Evolutionary conservation across 208 protist genomes (phyloP).

Genomic region (Wallacemonas sp.): DNA sequence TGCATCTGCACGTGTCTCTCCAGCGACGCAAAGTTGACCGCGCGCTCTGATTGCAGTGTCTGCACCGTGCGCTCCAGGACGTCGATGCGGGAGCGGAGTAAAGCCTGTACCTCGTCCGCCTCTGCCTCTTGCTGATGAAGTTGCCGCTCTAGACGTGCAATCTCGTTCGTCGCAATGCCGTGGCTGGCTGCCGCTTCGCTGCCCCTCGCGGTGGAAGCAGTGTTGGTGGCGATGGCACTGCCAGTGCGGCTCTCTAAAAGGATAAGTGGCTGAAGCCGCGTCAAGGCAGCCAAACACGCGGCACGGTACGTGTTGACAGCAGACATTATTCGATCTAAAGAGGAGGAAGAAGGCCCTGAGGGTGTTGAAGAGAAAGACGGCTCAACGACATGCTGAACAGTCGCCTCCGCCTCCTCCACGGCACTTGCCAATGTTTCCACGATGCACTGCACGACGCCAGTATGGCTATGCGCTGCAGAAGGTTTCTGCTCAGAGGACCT

Average conservation of each 20-base stretch:
- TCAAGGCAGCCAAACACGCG: slow-evolving; percentile 5
- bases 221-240: background rate
- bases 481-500: no score
- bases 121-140: background rate
- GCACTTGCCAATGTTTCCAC: no score
- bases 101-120: background rate
- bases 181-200: background rate
- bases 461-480: no score
- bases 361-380: background rate
- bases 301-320: background rate
- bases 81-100: background rate
- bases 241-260: no score
- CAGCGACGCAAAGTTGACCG: background rate
- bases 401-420: no score
- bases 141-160: background rate
- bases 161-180: background rate
- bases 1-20: background rate
- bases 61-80: background rate
- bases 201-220: background rate
- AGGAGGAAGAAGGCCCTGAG: background rate
- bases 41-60: background rate
- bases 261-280: background rate
- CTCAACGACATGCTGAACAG: no score
- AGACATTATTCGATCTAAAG: background rate
- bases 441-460: no score